Base-by-base conservation (phyloP, 176 grass and related monocot genomes). In the Alloteropsis semialata region DNA sequence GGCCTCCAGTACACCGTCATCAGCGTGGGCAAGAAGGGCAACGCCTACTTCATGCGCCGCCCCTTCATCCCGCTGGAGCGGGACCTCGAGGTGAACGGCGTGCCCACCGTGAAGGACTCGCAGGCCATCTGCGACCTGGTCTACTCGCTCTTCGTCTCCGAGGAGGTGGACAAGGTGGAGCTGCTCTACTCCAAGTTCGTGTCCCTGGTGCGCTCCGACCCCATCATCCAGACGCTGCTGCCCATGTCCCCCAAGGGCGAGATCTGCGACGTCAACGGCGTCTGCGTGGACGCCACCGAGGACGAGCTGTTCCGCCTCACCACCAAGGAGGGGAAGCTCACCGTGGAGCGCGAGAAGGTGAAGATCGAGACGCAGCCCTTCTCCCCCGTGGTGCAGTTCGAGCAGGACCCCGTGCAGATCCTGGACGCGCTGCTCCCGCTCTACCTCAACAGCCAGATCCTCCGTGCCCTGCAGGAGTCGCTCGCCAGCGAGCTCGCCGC, bases 141-240 rank as follows among this genome's bases (percentile, higher is more conserved):
- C 48, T 97, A 93, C 87, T 93, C 94, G 32, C 91, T 97, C 59
- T 97, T 97, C 86, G 88, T 97, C 44, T 82, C 88, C 29, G 94
- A 97, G 88, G 91, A 87, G 81, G 94, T 97, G 10, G 94, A 97
- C 86, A 97, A 97, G 89, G 94, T 97, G 25, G 94, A 97, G 89
- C 91, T 97, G 36, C 88, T 97, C 68, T 97, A 97, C 80, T 89
- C 94, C 77, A 97, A 97, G 83, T 97, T 97, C 86, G 36, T 97
- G 55, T 83, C 77, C 44, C 89, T 97, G 29, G 86, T 97, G 61
- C 88, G 92, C 79, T 93, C 94, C 69, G 88, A 91, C 84, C 94
- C 89, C 21, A 90, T 97, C 60, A 97, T 97, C 88, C 94, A 97
- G 84, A 93, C 91, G 15, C 91, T 93, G 72, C 85, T 93, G 45